phyloP scores from a whole-genome alignment of 768 basidiomycete genomes.

The Trametopsis cervina region DNA sequence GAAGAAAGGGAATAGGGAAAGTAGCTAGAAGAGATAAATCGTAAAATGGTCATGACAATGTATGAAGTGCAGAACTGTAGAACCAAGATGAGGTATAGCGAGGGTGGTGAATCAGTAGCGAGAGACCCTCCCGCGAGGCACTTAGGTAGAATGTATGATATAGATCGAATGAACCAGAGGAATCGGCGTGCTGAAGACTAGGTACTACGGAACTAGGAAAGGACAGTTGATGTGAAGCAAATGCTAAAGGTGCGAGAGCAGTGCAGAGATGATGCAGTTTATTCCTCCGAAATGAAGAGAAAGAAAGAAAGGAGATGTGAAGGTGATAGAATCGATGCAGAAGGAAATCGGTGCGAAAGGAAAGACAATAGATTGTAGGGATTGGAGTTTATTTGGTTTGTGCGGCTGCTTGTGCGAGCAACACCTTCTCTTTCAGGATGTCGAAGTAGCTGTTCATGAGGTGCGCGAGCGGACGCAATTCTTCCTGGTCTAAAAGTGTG shows the following conservation, averaged over 20 bases:
- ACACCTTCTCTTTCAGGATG: constrained; percentile 73
- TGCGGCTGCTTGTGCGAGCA: constrained; percentile 21
- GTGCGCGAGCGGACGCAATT: constrained; percentile 76
- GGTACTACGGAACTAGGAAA: no score
- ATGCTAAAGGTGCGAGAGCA: not conserved
- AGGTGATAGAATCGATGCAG: not conserved
- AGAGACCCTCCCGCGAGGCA: not conserved
- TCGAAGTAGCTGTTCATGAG: constrained; percentile 83
- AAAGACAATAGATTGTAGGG: constrained; percentile 3
- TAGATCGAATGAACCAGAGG: not conserved
- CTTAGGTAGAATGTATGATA: not conserved
- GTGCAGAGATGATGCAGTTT: not conserved
- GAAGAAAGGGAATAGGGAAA: not conserved
- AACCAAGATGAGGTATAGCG: not conserved
- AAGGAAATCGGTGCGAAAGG: no score
- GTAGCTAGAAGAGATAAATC: not conserved
- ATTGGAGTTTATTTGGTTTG: constrained; percentile 14
- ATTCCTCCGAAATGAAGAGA: not conserved
- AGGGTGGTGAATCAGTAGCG: not conserved
- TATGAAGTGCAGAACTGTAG: not conserved
- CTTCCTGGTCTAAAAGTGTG: constrained; percentile 75
- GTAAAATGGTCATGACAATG: not conserved
- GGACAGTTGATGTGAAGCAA: not conserved
- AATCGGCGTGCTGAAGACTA: not conserved
- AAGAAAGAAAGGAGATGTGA: not conserved